A percentile compares a stretch with the other conserved stretches of the same genome.
Conservation (phyloP, 179 eudicot genomes). For the Nepenthes alata region DNA sequence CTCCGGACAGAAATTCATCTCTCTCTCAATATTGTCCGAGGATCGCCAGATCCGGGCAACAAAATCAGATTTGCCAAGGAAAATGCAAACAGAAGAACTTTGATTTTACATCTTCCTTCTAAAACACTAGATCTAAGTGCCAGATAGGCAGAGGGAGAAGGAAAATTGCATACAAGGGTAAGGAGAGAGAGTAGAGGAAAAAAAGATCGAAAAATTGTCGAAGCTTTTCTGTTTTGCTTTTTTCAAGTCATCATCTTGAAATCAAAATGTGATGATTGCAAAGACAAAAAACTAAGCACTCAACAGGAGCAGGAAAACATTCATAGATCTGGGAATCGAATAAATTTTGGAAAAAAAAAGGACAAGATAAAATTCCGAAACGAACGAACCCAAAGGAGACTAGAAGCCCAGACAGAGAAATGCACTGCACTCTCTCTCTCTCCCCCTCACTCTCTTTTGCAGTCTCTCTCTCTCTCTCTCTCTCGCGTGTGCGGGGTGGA, state of each 20-base stretch:
- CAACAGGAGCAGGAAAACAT: neutral
- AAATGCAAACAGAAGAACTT: neutral
- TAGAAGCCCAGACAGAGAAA: neutral
- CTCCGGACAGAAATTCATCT: conserved; percentile 61
- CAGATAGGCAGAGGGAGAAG: no score
- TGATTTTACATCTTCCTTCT: no score
- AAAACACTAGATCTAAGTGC: no score
- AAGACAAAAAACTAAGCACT: neutral
- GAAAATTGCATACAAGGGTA: no score
- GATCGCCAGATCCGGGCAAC: neutral
- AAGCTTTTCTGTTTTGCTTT: conserved; percentile 3
- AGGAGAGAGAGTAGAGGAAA: neutral
- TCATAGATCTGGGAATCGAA: no score
- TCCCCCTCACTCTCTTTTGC: no score
- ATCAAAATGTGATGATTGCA: conserved; percentile 40
- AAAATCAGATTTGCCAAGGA: conserved; percentile 11
- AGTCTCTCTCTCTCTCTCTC: no score
- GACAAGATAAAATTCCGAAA: neutral
- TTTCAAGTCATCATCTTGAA: conserved; percentile 22
- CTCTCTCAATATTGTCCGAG: no score
- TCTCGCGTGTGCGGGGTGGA: no score
- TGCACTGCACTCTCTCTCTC: no score
- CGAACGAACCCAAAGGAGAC: neutral
- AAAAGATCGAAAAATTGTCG: neutral
- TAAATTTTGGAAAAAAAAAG: neutral